Base-by-base conservation (phyloP, 2,329 filamentous ascomycete genomes). In the Sclerotinia subarctica region DNA sequence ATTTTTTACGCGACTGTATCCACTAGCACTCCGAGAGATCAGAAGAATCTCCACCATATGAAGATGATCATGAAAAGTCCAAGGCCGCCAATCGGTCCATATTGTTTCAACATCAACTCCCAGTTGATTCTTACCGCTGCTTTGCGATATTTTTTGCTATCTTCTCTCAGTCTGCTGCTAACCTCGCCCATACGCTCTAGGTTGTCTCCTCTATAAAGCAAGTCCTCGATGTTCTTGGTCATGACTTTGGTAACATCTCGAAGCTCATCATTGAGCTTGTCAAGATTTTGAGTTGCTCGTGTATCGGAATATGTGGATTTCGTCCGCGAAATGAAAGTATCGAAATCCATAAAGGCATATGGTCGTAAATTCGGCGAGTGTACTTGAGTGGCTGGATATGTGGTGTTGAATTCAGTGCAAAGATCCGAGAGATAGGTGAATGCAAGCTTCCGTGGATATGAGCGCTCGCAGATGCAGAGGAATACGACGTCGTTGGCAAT, bases 151-250 rank as follows among this genome's bases (percentile, higher is more conserved):
- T 97, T 98, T 79, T 90, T 92, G 78, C 91, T 95, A 78, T 99
- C 95, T 78, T 99, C 95, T 71, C 92, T 84, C 78, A 99, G 80
- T 70, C 94, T 84, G 68, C 88, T 90, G 75, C 91, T 96, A 77
- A 97, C 90, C 82, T 98, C 94, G 70, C 95, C 94, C 95, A 99
- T 99, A 76, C 93, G 87, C 81, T 99, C 95, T 73, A 99, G 81
- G 76, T 90, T 95, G 78, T 99, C 95, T 38, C 95, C 95, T 70
- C 96, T 85, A 79, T 99, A 99, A 65, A 99, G 83, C 77, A 99
- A 82, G 79, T 99, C 95, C 83, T 99, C 95, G 74, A 99, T 98
- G 80, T 99, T 99, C 87, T 98, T 98, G 67, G 94, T 98, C 96
- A 99, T 99, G 77, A 99, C 94, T 82, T 97, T 94, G 1, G 95